Percentiles rank a stretch among this genome's conserved stretches.
These are phyloP conservation scores for Lachancea quebecensis DNA, from an alignment of 805 yeast species.

Conservation along the genomic window DNA sequence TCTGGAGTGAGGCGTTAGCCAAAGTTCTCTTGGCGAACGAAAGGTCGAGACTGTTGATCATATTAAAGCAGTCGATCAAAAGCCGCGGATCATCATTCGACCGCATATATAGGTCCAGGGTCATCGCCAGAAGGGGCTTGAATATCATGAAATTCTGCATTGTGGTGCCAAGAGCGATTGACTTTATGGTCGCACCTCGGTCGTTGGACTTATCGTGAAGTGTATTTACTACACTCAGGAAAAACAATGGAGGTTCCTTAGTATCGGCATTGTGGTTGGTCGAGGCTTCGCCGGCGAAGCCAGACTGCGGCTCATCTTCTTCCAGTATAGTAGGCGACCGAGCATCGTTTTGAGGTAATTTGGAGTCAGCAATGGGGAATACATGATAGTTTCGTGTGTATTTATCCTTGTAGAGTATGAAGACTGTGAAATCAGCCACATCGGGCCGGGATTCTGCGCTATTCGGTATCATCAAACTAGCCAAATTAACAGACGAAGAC, in stretches of 20 bases:
- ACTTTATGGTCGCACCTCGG: conserved; percentile 55
- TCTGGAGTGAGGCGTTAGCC: conserved; percentile 15
- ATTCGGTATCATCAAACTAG: conserved; percentile 57
- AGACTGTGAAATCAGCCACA: conserved; percentile 52
- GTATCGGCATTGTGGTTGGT: not conserved
- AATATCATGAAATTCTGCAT: conserved; percentile 47
- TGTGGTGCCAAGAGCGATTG: conserved; percentile 52
- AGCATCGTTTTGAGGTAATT: conserved; percentile 12
- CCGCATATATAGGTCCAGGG: conserved; percentile 35
- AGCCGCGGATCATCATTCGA: conserved; percentile 9
- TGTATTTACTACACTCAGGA: conserved; percentile 51
- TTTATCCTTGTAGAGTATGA: conserved; percentile 42
- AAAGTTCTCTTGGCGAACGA: conserved; percentile 14
- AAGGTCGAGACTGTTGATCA: conserved; percentile 25
- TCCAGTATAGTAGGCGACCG: conserved; percentile 14
- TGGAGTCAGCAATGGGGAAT: conserved; percentile 17
- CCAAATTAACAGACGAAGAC: conserved; percentile 22
- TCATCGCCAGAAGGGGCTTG: conserved; percentile 49
- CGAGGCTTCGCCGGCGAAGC: not conserved
- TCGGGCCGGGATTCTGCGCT: conserved; percentile 45
- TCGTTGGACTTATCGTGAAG: conserved; percentile 36
- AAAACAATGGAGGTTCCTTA: conserved; percentile 37
- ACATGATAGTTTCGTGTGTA: conserved; percentile 16
- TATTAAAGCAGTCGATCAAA: conserved; percentile 19
- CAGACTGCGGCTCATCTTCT: conserved; percentile 4